Base-by-base conservation (phyloP, 257 asterid species). In the Solanum neorickii region DNA sequence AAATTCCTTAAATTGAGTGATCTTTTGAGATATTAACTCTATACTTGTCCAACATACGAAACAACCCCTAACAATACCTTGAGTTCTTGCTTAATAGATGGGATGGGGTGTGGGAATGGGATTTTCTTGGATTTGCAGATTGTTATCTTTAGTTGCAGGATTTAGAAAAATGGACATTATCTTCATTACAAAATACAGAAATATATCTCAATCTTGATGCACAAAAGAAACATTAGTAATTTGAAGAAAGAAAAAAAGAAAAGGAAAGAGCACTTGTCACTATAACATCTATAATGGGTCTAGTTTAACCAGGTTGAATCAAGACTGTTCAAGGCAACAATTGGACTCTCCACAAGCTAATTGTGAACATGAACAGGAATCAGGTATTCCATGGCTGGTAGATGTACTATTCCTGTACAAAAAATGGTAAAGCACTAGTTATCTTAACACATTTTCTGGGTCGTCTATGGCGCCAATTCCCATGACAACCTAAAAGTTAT, bases 401-500 rank as follows among this genome's bases (percentile, higher is more conserved):
- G 41, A 82, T 49, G 68, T 29, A 47, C 27, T 80, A 27, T 18
- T 31, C 21, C 69, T 82, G 49, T 82, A 82, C 85, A 82, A 82
- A 49, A 18, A 47, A 27, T 78, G 41, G 16, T 0, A 44, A 44
- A n/a, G 1, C 39, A 44, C 62, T 10, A 42, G 29, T 31, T 0
- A 46, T 27, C 65, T 69, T 2, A 46, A 78, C 66, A 78, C 42
- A 78, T 46, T 46, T 12, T 46, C 60, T 29, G 44, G 68, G 12
- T 47, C 68, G 8, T 47, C 16, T 27, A 78, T 78, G 59, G 42
- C 59, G 21, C 42, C 84, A 46, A 44, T 78, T 86, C 83, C 49
- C 66, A 73, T 23, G 49, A 84, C 69, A 74, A 69, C 84, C 94
- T 93, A 95, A 88, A 95, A 97, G 91, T 90, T 91, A 87, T 95